Evolutionary conservation across 2,329 filamentous ascomycete species (phyloP), one percentile per base, ranked within the genome.

Genomic region (Verticillium nubilum): DNA sequence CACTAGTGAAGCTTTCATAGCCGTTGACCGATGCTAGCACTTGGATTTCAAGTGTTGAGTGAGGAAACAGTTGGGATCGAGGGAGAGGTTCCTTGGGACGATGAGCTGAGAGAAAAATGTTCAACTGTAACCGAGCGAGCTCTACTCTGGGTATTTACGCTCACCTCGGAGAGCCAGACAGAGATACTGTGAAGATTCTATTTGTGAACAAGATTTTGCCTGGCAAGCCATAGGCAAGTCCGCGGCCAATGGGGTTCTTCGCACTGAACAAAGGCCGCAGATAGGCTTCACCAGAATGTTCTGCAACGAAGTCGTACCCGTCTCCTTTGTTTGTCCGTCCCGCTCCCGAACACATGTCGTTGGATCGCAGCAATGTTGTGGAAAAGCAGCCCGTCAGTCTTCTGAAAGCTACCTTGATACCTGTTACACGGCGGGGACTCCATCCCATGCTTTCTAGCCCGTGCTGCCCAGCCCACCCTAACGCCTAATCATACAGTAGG

Each of bases 401-500:
- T 50, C 42, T 50, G 42, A 50, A 31, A 50, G 42, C 42, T 50
- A 50, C 42, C 42, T 50, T 19, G 42, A 50, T 58, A 57, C 29
- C 58, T 56, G 26, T 52, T 52, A 37, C 50, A 35, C 57, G 59
- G 54, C 37, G 56, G 58, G 55, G 52, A 26, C 56, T 64, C 63
- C 63, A 64, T 56, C 60, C 58, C 56, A 50, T 58, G 57, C 56
- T 60, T 59, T 62, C 62, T 62, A 54, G 42, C 58, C 61, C 60
- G 60, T 65, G 54, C 56, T 62, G 67, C 65, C 65, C 65, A 50
- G 42, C 42, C 42, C 42, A 50, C 42, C 42, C 42, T 19, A 50
- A 50, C 42, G 42, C 67, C 66, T 68, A 68, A 58, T 66, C 64
- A 59, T 68, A 68, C 67, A 67, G 56, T 54, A 58, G 58, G 56